Percentiles rank a stretch among this genome's conserved stretches.
These are phyloP conservation scores for Boletus sp. DNA, from an alignment of 1,284 basidiomycete genomes.

Conservation along the genomic window DNA sequence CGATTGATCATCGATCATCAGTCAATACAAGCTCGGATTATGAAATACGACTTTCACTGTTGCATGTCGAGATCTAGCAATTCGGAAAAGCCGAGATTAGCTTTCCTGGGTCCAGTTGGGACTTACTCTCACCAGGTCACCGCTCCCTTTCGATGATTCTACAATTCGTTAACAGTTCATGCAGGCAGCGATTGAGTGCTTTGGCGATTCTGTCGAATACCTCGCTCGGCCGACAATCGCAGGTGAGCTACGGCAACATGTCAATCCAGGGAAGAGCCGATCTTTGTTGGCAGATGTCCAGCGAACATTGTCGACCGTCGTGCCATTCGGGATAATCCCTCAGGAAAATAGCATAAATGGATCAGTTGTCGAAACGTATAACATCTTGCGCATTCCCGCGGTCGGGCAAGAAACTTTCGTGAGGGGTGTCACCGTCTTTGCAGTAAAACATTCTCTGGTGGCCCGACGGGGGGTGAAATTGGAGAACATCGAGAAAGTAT, in stretches of 20 bases:
- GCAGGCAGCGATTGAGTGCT: constrained; percentile 59
- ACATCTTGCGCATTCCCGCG: constrained; percentile 46
- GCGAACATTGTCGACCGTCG: constrained; percentile 40
- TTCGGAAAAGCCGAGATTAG: constrained; percentile 26
- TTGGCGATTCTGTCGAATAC: constrained; percentile 51
- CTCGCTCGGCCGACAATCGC: constrained; percentile 51
- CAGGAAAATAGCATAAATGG: constrained; percentile 77
- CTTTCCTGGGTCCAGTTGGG: constrained; percentile 67
- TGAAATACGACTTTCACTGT: too few species aligned
- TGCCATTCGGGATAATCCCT: constrained; percentile 57
- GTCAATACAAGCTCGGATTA: too few species aligned
- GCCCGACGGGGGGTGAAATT: constrained; percentile 51
- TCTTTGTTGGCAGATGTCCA: constrained; percentile 52
- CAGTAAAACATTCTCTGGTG: constrained; percentile 67
- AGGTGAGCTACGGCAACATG: constrained; percentile 34
- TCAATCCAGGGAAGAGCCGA: constrained; percentile 1
- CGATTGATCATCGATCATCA: too few species aligned
- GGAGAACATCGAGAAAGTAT: constrained; percentile 48
- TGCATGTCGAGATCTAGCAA: constrained; percentile 8
- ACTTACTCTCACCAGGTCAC: constrained; percentile 75
- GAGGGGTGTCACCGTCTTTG: constrained; percentile 52
- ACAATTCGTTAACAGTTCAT: constrained; percentile 2
- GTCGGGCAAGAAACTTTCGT: constrained; percentile 46
- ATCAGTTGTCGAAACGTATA: constrained; percentile 70
- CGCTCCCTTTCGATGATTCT: not conserved